Evolutionary conservation across 2,329 filamentous ascomycete species (phyloP).

Genomic region (Aspergillus proliferans): DNA sequence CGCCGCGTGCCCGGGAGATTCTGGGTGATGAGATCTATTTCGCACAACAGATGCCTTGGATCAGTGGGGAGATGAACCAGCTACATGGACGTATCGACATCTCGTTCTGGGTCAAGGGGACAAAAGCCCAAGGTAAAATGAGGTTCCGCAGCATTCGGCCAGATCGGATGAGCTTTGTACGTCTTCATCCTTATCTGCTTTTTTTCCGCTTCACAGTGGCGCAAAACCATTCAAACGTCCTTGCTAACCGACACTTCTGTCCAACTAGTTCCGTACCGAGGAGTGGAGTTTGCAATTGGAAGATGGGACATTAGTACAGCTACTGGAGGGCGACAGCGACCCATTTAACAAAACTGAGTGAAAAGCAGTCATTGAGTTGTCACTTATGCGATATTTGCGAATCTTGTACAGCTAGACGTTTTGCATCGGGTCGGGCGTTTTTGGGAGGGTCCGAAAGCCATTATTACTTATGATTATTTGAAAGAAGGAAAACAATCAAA

Average conservation of each 20-base stretch:
- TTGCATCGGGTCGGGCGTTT: constrained; percentile 20
- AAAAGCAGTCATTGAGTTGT: constrained; percentile 21
- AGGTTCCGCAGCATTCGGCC: constrained; percentile 71
- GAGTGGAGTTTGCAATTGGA: constrained; percentile 79
- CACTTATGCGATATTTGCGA: constrained; percentile 19
- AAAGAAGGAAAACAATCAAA: not conserved
- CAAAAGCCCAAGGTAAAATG: constrained; percentile 64
- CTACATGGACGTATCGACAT: constrained; percentile 87
- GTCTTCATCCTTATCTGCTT: constrained; percentile 21
- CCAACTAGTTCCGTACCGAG: constrained; percentile 67
- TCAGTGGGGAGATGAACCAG: constrained; percentile 84
- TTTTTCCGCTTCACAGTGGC: not conserved
- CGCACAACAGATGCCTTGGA: constrained; percentile 72
- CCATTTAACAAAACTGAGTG: constrained; percentile 56
- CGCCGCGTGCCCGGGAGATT: constrained; percentile 63
- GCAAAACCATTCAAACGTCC: not conserved
- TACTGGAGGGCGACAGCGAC: constrained; percentile 64
- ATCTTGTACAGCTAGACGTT: constrained; percentile 21
- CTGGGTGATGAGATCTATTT: constrained; percentile 88
- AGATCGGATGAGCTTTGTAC: constrained; percentile 54
- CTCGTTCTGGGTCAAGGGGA: constrained; percentile 77
- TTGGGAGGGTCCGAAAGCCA: constrained; percentile 1
- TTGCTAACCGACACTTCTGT: constrained; percentile 4
- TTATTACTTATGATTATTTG: constrained; percentile 1
- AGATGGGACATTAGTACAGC: constrained; percentile 62